Evolutionary conservation across 495 filamentous ascomycete genomes (phyloP).

Genomic region (Aspergillus affinis): DNA sequence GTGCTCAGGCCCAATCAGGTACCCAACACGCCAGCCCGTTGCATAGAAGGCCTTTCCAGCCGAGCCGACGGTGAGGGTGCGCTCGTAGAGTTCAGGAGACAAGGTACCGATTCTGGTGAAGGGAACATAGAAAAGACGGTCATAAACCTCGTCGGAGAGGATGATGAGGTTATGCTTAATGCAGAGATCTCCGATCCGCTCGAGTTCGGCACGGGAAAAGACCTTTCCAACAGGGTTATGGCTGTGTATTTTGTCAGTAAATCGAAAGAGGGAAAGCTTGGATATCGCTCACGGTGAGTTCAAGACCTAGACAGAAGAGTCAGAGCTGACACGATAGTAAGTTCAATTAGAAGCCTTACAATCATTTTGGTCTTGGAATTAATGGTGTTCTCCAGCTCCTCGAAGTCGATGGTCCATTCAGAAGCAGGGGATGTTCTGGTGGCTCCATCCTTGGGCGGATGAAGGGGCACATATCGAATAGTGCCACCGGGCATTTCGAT

Average conservation of each 20-base stretch:
- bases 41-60: constrained; percentile 98
- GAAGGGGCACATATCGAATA: constrained; percentile 89
- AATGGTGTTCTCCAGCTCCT: constrained; percentile 79
- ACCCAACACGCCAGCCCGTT: constrained; percentile 96
- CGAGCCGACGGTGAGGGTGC: constrained; percentile 90
- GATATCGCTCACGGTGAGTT: constrained; percentile 41
- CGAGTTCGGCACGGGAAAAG: constrained; percentile 79
- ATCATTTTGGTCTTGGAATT: constrained; percentile 91
- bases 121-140: constrained; percentile 89
- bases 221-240: constrained; percentile 98
- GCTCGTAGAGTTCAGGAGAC: constrained; percentile 78
- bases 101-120: constrained; percentile 91
- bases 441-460: constrained; percentile 83
- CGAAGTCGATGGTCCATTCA: constrained; percentile 86
- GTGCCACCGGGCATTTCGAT: constrained; percentile 97
- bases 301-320: constrained; percentile 31
- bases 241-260: constrained; percentile 31
- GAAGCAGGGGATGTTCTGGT: constrained; percentile 75
- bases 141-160: constrained; percentile 94
- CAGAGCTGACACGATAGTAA: constrained; percentile 8
- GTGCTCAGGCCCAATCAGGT: constrained; percentile 84
- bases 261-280: background rate
- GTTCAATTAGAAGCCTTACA: constrained; percentile 49
- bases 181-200: constrained; percentile 83
- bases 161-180: constrained; percentile 94